A percentile compares a stretch with the other conserved stretches of the same genome.
Conservation (phyloP, 805 yeast genomes). For the Citeromyces nyonsensis region DNA sequence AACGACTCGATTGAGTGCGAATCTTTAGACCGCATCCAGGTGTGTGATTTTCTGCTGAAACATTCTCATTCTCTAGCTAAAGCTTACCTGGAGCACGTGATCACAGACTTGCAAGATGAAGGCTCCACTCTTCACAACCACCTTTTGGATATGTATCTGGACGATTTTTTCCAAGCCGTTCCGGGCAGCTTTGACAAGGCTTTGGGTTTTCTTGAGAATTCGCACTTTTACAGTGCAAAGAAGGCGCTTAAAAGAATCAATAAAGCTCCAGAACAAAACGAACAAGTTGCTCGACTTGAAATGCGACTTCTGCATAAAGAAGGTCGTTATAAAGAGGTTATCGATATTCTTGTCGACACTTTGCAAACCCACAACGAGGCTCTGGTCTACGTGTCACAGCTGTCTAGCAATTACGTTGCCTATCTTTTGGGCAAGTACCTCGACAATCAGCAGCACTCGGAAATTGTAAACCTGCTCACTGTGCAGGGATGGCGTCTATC, state of each 20-base stretch:
- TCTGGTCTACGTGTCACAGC: constrained; percentile 37
- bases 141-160: constrained; percentile 28
- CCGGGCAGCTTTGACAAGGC: constrained; percentile 14
- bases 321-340: constrained; percentile 45
- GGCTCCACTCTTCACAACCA: constrained; percentile 23
- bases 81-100: constrained; percentile 35
- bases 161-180: constrained; percentile 9
- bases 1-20: constrained; percentile 47
- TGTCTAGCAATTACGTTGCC: constrained; percentile 19
- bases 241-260: constrained; percentile 10
- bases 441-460: constrained; percentile 30
- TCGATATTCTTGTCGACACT: constrained; percentile 44
- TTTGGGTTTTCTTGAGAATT: constrained; percentile 16
- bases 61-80: constrained; percentile 8
- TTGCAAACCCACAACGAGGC: constrained; percentile 44
- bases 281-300: constrained; percentile 21
- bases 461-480: constrained; percentile 16
- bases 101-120: constrained; percentile 20
- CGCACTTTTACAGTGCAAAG: constrained; percentile 21
- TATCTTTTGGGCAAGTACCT: constrained; percentile 25
- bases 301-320: constrained; percentile 43
- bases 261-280: constrained; percentile 15
- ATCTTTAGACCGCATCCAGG: constrained; percentile 33
- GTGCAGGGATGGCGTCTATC: constrained; percentile 24
- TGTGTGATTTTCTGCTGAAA: constrained; percentile 32